Conservation (phyloP, 2,329 filamentous ascomycete genomes). For the Phaeosphaeriaceae sp. region DNA sequence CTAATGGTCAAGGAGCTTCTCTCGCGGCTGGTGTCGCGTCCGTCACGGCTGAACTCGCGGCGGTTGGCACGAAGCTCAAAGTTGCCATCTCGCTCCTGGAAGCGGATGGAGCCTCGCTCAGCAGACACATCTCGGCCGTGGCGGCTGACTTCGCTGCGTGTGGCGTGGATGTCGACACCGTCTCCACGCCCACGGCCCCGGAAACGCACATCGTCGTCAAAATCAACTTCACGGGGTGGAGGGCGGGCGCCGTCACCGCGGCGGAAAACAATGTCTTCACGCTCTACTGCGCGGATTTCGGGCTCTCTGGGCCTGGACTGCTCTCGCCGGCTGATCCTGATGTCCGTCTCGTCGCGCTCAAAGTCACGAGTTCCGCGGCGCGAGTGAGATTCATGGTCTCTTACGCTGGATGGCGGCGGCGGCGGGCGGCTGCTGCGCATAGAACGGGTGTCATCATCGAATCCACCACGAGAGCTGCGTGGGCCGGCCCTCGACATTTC, state of each 20-base stretch:
- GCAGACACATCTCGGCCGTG: slow-evolving; percentile 32
- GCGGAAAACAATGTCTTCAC: slow-evolving; percentile 53
- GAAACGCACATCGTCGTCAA: slow-evolving; percentile 59
- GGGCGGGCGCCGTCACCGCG: slow-evolving; percentile 49
- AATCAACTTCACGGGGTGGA: slow-evolving; percentile 43
- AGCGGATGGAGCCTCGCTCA: slow-evolving; percentile 38
- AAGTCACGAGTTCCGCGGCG: slow-evolving; percentile 42
- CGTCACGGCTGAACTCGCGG: slow-evolving; percentile 44
- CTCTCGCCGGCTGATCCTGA: slow-evolving; percentile 44
- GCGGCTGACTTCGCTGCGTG: slow-evolving; percentile 30
- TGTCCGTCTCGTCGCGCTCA: slow-evolving; percentile 45
- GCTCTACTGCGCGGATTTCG: slow-evolving; percentile 42
- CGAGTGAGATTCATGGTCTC: slow-evolving; percentile 37
- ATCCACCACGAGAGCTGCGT: slow-evolving; percentile 41
- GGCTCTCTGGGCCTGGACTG: slow-evolving; percentile 42
- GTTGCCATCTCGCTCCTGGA: slow-evolving; percentile 47
- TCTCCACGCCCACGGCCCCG: slow-evolving; percentile 44
- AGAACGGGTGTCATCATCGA: slow-evolving; percentile 51
- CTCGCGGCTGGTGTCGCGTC: slow-evolving; percentile 42
- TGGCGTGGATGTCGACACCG: slow-evolving; percentile 42
- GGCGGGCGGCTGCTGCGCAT: slow-evolving; percentile 41
- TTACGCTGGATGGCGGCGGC: slow-evolving; percentile 34
- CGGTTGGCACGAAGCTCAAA: slow-evolving; percentile 48
- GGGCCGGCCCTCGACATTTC: slow-evolving; percentile 44
- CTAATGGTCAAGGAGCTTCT: slow-evolving; percentile 43